These are phyloP conservation scores for Dichomitus squalens DNA, from an alignment of 1,284 basidiomycete genomes.

Conservation along the genomic window DNA sequence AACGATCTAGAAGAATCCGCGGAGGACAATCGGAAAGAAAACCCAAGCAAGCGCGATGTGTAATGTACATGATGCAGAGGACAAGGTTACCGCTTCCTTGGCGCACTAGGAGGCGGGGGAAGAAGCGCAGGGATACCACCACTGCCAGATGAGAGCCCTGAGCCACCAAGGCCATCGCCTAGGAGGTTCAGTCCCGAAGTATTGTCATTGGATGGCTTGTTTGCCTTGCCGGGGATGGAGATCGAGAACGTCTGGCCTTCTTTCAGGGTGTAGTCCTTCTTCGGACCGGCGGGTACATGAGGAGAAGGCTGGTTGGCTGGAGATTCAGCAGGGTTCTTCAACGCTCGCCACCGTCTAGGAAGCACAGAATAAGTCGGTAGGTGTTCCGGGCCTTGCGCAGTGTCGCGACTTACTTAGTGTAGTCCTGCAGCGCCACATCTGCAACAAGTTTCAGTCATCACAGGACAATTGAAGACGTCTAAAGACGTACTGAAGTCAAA, in stretches of 20 bases:
- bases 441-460: neutral
- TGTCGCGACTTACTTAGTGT: constrained; percentile 70
- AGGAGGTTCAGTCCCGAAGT: constrained; percentile 23
- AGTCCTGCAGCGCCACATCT: constrained; percentile 96
- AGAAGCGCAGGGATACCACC: constrained; percentile 54
- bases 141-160: constrained; percentile 24
- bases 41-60: constrained; percentile 10
- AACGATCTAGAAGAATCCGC: constrained; percentile 5
- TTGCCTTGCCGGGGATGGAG: constrained; percentile 73
- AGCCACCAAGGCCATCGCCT: constrained; percentile 26
- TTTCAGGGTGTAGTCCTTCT: constrained; percentile 95
- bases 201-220: constrained; percentile 26
- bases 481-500: constrained; percentile 86
- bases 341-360: constrained; percentile 61
- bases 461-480: neutral
- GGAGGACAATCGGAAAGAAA: neutral
- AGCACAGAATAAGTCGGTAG: neutral
- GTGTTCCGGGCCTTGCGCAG: neutral
- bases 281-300: constrained; percentile 73
- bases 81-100: constrained; percentile 34
- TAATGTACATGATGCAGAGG: neutral
- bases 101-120: constrained; percentile 71
- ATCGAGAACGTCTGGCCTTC: constrained; percentile 97
- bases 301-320: constrained; percentile 49
- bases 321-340: constrained; percentile 54